Percentiles rank a stretch among this genome's conserved stretches.
Evolutionary conservation across 2,329 filamentous ascomycete genomes (phyloP).

Genomic region (Trichoderma citrinoviride): DNA sequence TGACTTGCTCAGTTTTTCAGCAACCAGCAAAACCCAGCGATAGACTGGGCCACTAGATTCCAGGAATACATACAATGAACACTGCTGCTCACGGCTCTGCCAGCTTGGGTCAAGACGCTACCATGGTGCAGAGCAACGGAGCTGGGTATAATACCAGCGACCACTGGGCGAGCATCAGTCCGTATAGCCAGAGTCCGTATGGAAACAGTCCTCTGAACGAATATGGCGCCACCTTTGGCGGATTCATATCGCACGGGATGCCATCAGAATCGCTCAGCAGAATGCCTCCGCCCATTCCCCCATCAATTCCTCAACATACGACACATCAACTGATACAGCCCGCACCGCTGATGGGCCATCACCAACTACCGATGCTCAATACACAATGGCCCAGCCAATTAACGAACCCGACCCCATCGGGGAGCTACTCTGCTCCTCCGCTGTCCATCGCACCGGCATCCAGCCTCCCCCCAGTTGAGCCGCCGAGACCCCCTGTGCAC

Average conservation of each 20-base stretch:
- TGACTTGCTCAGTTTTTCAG: constrained; percentile 18
- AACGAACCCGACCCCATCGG: constrained; percentile 59
- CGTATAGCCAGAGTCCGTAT: constrained; percentile 62
- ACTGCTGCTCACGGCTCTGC: constrained; percentile 33
- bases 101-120: constrained; percentile 33
- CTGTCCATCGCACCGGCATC: constrained; percentile 58
- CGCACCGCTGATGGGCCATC: constrained; percentile 49
- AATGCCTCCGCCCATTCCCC: constrained; percentile 57
- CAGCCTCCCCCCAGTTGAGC: constrained; percentile 45
- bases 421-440: constrained; percentile 58
- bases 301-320: constrained; percentile 35
- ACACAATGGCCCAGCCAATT: constrained; percentile 80
- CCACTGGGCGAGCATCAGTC: constrained; percentile 55
- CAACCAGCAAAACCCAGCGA: constrained; percentile 15
- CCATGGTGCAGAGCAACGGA: constrained; percentile 33
- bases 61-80: constrained; percentile 34
- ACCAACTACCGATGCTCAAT: constrained; percentile 66
- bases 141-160: constrained; percentile 42
- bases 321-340: constrained; percentile 36
- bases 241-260: constrained; percentile 55
- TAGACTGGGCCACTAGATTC: constrained; percentile 16
- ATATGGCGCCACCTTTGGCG: constrained; percentile 56
- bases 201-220: constrained; percentile 58
- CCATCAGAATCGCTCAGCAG: constrained; percentile 50
- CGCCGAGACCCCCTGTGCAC: constrained; percentile 36